Evolutionary conservation across 495 filamentous ascomycete species (phyloP).

Genomic region (Talaromyces stipitatus): DNA sequence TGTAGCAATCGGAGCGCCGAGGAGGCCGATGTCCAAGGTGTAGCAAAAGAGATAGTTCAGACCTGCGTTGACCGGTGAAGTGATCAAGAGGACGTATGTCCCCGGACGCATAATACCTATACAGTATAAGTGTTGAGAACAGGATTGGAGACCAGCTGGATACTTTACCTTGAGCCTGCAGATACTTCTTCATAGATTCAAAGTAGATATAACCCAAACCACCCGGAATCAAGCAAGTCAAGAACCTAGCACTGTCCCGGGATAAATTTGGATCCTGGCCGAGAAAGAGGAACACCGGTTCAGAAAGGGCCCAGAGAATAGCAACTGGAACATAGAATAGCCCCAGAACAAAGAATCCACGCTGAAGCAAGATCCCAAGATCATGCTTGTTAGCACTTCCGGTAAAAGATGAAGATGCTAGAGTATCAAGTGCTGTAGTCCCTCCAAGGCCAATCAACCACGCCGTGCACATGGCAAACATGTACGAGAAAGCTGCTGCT

Average conservation of each 20-base stretch:
- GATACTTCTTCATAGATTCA: constrained; percentile 83
- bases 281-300: constrained; percentile 65
- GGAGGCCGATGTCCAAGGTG: constrained; percentile 57
- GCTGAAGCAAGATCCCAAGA: constrained; percentile 74
- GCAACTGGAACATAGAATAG: constrained; percentile 71
- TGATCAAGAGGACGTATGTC: constrained; percentile 79
- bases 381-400: constrained; percentile 76
- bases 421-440: constrained; percentile 82
- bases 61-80: constrained; percentile 67
- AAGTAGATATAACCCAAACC: constrained; percentile 90
- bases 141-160: not conserved
- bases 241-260: constrained; percentile 63
- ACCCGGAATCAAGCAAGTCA: constrained; percentile 73
- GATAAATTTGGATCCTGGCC: constrained; percentile 78
- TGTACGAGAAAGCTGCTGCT: constrained; percentile 80
- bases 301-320: constrained; percentile 69
- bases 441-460: constrained; percentile 93
- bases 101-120: constrained; percentile 79
- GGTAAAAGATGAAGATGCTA: constrained; percentile 82
- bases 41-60: constrained; percentile 81
- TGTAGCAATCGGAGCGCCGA: constrained; percentile 78
- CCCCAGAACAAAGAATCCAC: constrained; percentile 66
- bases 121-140: not conserved
- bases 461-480: constrained; percentile 88
- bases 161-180: constrained; percentile 76